These are phyloP conservation scores for Stephania yunnanensis DNA, from an alignment of 164 flowering plant species.

Conservation along the genomic window DNA sequence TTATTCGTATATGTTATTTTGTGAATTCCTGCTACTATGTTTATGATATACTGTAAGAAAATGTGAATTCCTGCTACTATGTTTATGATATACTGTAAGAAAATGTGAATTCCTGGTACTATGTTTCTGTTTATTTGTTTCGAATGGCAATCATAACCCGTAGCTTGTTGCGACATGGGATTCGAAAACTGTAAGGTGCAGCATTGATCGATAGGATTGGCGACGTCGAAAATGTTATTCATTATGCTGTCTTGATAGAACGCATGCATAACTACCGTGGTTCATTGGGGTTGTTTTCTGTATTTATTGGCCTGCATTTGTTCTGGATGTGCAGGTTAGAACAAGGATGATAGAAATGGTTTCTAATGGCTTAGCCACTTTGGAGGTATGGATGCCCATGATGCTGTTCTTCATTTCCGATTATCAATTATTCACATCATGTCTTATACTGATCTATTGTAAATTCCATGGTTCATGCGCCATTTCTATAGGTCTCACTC, in stretches of 20 bases:
- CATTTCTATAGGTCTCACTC: conserved; percentile 65
- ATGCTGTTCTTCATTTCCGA: background rate
- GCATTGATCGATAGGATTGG: background rate
- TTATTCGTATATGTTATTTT: too few relatives aligned
- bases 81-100: background rate
- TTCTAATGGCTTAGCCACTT: conserved; percentile 71
- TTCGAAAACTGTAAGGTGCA: background rate
- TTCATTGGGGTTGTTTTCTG: background rate
- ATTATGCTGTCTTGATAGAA: background rate
- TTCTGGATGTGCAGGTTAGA: conserved; percentile 48
- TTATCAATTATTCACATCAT: background rate
- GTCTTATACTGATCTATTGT: background rate
- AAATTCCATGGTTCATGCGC: background rate
- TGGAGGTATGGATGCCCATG: conserved; percentile 54
- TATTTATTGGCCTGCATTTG: conserved; percentile 1
- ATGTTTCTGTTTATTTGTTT: background rate
- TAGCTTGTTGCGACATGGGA: background rate
- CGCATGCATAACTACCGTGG: background rate
- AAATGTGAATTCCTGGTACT: background rate
- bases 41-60: background rate
- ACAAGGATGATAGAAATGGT: conserved; percentile 88
- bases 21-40: background rate
- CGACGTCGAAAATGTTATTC: too few relatives aligned
- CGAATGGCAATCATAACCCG: background rate
- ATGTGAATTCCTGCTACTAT: background rate